Base-by-base conservation (phyloP, 1,284 basidiomycete species). In the Ganoderma lucidum region DNA sequence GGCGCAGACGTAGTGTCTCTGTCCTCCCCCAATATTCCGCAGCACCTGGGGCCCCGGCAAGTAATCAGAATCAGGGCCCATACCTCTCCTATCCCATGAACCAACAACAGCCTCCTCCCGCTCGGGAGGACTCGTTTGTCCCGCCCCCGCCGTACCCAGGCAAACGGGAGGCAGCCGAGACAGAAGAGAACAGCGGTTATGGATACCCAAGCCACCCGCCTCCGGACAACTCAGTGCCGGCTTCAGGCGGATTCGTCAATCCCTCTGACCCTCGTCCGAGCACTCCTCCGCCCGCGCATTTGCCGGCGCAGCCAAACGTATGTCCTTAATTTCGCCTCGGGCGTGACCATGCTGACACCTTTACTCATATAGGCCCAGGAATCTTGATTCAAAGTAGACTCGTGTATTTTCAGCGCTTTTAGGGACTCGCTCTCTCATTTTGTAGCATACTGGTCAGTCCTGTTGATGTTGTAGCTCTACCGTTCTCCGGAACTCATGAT, bases 131-230 rank as follows among this genome's bases (percentile, higher is more conserved):
- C 35, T 35, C 35, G 2, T 41, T 51, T 2, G 51, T 63, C 35
- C 73, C 71, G 9, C 71, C 71, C 6, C 73, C 73, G 39, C 73
- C 73, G 2, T 74, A 74, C 58, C 65, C 70, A 6, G 70, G 70
- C 9, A 70, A 70, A 53, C 69, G 67, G 19, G 62, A 70, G 8
- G 51, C 51, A 2, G 73, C 68, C 30, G 64, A 67, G 0, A 62
- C 61, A n/a, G 65, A 70, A 44, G 67, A 70, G 35, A 69, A 70
- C 68, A 72, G 67, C 30, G 71, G 67, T 19, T 68, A 72, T 60
- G 70, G 71, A 8, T 65, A 67, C 37, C 62, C 67, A 37, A 62
- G 28, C 12, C 55, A 64, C 14, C 64, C 53, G 12, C 53, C 37
- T 44, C 61, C 23, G 15, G 28, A 42, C 12, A 53, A 48, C 14